Evolutionary conservation across 176 grass and related monocot species (phyloP), one percentile per base, ranked within the genome.

Genomic region (Bolboschoenus planiculmis): DNA sequence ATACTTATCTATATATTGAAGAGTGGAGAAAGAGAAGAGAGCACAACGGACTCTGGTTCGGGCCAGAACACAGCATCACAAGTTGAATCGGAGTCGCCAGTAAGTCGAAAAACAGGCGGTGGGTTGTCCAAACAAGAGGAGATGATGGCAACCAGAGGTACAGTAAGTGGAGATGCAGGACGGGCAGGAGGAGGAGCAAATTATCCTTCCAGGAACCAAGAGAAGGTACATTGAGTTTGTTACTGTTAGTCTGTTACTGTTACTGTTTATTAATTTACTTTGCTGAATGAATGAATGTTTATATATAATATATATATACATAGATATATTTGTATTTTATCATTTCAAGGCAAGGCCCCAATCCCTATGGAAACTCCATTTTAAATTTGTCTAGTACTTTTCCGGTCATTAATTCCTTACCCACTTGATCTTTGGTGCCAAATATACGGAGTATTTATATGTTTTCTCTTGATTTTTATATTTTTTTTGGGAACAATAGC

Each of bases 1-100:
- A 15, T 51, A 42, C 50, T 82, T 30, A 39, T 36, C 18, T 43
- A 56, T 78, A 84, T 40, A 40, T 4, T 40, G 86, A 50, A 35
- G 50, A 56, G 51, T 53, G 83, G 37, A 65, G 64, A 88, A 40
- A 44, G 65, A 37, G 87, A 57, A 71, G 87, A 80, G 54, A 88
- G 87, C 77, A 81, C 76, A 33, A 77, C 72, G 20, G 87, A 88
- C 78, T 88, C 87, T 54, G 87, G 82, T 37, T 88, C 87, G 7
- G 87, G 53, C 23, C 87, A 85, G 27, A 85, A 88, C 55, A 76
- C 87, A 79, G 56, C 81, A 26, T 88, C 86, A n/a, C 86, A 88
- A 55, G 72, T 80, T 44, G 86, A 88, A 33, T 79, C 86, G 35
- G 86, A 88, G n/a, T 88, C 86, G 4, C 83, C 83, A 10, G 82